These are phyloP conservation scores for Drechslerella coelobrocha DNA, from an alignment of 2,329 filamentous ascomycete genomes.

Conservation along the genomic window DNA sequence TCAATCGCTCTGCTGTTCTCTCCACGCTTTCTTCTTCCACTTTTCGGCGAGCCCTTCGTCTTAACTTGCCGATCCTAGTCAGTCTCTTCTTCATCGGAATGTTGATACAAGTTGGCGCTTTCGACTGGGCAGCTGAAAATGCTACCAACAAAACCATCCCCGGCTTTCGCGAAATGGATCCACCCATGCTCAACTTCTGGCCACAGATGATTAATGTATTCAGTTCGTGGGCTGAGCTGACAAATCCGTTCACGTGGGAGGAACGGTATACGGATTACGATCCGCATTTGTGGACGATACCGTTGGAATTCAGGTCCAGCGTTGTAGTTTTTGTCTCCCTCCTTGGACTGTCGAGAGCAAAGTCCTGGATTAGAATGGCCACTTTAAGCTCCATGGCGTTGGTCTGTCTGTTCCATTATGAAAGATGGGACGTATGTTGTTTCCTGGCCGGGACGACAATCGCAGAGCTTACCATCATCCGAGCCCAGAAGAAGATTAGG, in stretches of 20 bases:
- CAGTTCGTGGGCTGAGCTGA: slow-evolving; percentile 51
- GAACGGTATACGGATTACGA: slow-evolving; percentile 57
- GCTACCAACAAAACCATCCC: slow-evolving; percentile 23
- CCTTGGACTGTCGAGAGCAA: slow-evolving; percentile 56
- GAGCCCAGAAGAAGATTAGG: slow-evolving; percentile 23
- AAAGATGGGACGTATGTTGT: slow-evolving; percentile 51
- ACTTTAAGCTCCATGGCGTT: slow-evolving; percentile 36
- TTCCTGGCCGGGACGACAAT: slow-evolving; percentile 52
- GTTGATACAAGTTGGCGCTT: slow-evolving; percentile 36
- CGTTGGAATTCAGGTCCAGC: slow-evolving; percentile 58
- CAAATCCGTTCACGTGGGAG: slow-evolving; percentile 56
- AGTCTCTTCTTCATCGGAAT: slow-evolving; percentile 39
- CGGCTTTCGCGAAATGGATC: slow-evolving; percentile 33
- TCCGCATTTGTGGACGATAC: slow-evolving; percentile 58
- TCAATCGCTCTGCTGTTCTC: slow-evolving; percentile 57
- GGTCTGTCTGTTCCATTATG: slow-evolving; percentile 36
- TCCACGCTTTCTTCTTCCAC: slow-evolving; percentile 59
- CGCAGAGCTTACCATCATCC: slow-evolving; percentile 50
- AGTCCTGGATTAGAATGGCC: slow-evolving; percentile 52
- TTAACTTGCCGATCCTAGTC: slow-evolving; percentile 55
- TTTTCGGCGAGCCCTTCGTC: slow-evolving; percentile 56
- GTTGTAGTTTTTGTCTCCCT: slow-evolving; percentile 58
- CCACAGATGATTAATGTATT: slow-evolving; percentile 56
- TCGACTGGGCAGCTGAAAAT: slow-evolving; percentile 38
- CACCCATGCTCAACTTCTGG: slow-evolving; percentile 48